Base-by-base conservation (phyloP, 2,329 filamentous ascomycete genomes). In the Xylariaceae sp. region DNA sequence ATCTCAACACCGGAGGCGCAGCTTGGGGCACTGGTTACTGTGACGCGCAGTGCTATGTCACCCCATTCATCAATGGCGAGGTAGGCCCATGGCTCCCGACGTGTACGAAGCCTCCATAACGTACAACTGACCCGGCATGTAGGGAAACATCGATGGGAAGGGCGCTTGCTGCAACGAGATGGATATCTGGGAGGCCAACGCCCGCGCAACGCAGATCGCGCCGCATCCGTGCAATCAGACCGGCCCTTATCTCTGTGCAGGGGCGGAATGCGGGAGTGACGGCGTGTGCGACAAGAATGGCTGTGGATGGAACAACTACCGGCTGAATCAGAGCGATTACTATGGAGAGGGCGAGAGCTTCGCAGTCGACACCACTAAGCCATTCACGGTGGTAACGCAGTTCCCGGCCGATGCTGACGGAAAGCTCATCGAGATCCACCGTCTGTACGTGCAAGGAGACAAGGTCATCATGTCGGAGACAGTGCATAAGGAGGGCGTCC, bases 101-200 rank as follows among this genome's bases (percentile, higher is more conserved):
- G 13, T 7, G 15, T 7, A 6, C 13, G 30, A 9, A 12, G 2
- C 18, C 19, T 4, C 15, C 11, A n/a, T 13, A 12, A 2, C 4
- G 19, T 29, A 22, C 15, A 26, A 17, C 53, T 53, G 29, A 57
- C 41, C 16, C 8, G 16, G 15, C 30, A 4, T 13, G 30, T 16
- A 64, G 61, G 63, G 55, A 16, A 64, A 65, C 42, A 48, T 64
- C 39, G 56, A 57, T 6, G 54, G 48, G 28, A 52, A 56, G 39
- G 63, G 62, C 15, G 56, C 55, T n/a, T 65, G 62, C 58, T 65
- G 62, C 44, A 62, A 61, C 38, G 62, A 65, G 48, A 64, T 65
- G 62, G 62, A 65, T 41, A 63, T 65, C 46, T 65, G 62, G 62
- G 62, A 65, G 47, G 61, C 63, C 39, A 65, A 65, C 52, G 51